These are phyloP conservation scores for Pseudocercospora crystallina DNA, from an alignment of 2,329 filamentous ascomycete genomes.

Conservation along the genomic window DNA sequence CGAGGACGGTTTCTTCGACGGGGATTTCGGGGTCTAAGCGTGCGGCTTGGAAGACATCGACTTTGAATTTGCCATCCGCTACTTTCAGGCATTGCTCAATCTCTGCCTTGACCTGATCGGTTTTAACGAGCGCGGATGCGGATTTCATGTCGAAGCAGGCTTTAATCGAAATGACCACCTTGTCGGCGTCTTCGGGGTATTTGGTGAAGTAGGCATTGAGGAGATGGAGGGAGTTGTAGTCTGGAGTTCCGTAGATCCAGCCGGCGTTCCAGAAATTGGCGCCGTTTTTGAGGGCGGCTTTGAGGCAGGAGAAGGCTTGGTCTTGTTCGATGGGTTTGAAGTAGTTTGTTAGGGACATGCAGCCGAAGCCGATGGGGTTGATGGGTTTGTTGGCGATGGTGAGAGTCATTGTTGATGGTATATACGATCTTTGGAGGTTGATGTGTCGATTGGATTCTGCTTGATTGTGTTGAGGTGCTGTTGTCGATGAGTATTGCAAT, in stretches of 20 bases:
- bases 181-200: slow-evolving; percentile 49
- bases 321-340: slow-evolving; percentile 35
- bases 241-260: slow-evolving; percentile 44
- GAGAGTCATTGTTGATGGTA: neutral
- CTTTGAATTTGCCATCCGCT: slow-evolving; percentile 44
- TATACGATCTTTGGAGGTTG: too few relatives aligned
- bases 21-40: slow-evolving; percentile 41
- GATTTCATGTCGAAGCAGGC: slow-evolving; percentile 41
- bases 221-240: slow-evolving; percentile 42
- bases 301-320: slow-evolving; percentile 43
- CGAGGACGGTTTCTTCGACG: slow-evolving; percentile 41
- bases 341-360: slow-evolving; percentile 52
- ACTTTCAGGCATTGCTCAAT: slow-evolving; percentile 43
- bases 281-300: slow-evolving; percentile 40
- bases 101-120: slow-evolving; percentile 35
- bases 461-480: neutral
- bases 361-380: slow-evolving; percentile 43
- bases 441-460: too few relatives aligned
- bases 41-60: slow-evolving; percentile 47
- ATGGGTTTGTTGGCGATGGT: slow-evolving; percentile 20
- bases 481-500: neutral
- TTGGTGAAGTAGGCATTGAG: slow-evolving; percentile 50
- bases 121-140: slow-evolving; percentile 42
- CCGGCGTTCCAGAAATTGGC: slow-evolving; percentile 48
- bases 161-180: slow-evolving; percentile 50